Base-by-base conservation (phyloP, 352 stramenopile species). In the Phytophthora crassamura region DNA sequence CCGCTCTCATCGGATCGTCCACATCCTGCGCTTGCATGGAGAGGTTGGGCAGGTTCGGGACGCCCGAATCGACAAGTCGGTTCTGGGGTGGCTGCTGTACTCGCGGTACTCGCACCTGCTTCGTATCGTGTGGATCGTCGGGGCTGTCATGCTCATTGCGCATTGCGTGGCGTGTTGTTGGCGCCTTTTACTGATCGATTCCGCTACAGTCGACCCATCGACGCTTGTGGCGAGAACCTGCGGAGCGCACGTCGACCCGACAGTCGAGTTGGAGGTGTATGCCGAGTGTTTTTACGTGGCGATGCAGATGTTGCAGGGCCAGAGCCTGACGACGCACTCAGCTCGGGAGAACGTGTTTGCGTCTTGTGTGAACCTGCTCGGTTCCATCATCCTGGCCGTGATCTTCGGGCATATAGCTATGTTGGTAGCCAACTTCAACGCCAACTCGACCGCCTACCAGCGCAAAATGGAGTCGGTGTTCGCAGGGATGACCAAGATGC, bases 351-450 rank as follows among this genome's bases (percentile, higher is more conserved):
- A 84, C 35, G 42, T 73, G 0, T 85, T 84, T 32, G 63, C 64
- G 4, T 78, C 65, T 6, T 63, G 76, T 40, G 63, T 74, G 2
- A 77, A 85, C 36, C 55, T 88, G 7, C 16, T 81, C 16, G 77
- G 76, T 1, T 80, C 80, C 1, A 66, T 89, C 20, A 46, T 84
- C 4, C 57, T 88, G 25, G 78, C 80, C n/a, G 68, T 84, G 14
- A 75, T 88, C 20, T 89, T 86, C 43, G 81, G 79, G 45, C 57
- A 89, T n/a, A 77, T 90, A 20, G 71, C 68, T 0, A 77, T 90
- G 55, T 67, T 88, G 11, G 77, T 89, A 16, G 64, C 74, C n/a
- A 89, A 84, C 33, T 81, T 89, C 32, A 80, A 79, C 47, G 69
- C 77, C 4, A 82, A 84, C 45, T 67, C 76, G 5, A 82, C 61